Percentiles rank a stretch among this genome's conserved stretches.
Evolutionary conservation across 2,329 filamentous ascomycete species (phyloP).

Genomic region (Colletotrichum gloeosporioides): DNA sequence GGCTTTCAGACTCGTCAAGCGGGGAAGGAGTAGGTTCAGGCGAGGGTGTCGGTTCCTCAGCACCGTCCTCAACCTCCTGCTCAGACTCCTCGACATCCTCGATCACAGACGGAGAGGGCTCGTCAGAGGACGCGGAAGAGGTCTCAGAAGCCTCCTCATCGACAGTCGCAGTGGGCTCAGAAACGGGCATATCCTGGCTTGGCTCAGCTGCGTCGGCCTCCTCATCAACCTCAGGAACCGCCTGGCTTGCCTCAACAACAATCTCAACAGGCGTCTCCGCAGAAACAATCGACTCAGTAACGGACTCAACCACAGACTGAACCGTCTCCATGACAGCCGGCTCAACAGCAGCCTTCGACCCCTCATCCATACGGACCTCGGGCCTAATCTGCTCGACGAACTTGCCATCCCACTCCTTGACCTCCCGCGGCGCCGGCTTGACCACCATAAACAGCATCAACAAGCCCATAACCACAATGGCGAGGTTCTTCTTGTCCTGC

Average conservation of each 20-base stretch:
- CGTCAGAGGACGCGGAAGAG: not conserved
- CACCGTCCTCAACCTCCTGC: not conserved
- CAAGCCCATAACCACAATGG: conserved; percentile 59
- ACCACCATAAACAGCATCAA: conserved; percentile 58
- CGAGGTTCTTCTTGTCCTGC: conserved; percentile 63
- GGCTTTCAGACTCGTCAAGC: not conserved
- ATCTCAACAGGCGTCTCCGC: not conserved
- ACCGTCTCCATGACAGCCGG: not conserved
- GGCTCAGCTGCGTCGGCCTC: not conserved
- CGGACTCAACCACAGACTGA: not conserved
- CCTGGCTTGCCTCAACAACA: not conserved
- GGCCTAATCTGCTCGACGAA: conserved; percentile 24
- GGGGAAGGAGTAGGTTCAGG: not conserved
- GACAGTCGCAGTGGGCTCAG: not conserved
- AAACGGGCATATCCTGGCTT: not conserved
- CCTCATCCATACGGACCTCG: not conserved
- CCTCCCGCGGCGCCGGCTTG: conserved; percentile 27
- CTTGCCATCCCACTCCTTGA: conserved; percentile 27
- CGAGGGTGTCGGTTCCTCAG: not conserved
- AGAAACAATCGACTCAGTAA: not conserved
- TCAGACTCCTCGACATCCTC: not conserved
- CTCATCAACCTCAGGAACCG: not conserved
- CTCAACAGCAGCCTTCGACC: not conserved
- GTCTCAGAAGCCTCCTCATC: not conserved
- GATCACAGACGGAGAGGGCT: not conserved